Percentiles rank a stretch among this genome's conserved stretches.
These are phyloP conservation scores for Alternaria ethzedia DNA, from an alignment of 2,329 filamentous ascomycete genomes.

Conservation along the genomic window DNA sequence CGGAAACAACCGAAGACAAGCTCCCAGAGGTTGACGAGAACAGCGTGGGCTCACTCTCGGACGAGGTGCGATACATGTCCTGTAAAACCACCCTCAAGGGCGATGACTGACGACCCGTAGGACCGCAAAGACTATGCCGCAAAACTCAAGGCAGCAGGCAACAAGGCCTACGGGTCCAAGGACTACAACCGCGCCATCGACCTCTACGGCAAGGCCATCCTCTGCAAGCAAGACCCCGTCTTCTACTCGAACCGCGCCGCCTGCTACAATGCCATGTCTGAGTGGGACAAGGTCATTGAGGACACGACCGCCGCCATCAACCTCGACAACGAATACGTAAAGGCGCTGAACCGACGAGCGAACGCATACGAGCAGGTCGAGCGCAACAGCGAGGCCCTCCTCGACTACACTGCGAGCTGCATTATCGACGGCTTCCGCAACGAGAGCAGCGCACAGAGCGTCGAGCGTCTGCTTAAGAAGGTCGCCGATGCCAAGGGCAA, in stretches of 20 bases:
- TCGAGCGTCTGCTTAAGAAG: constrained; percentile 94
- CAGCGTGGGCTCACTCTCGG: constrained; percentile 52
- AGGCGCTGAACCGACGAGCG: constrained; percentile 94
- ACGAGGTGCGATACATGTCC: constrained; percentile 40
- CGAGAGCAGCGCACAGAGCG: constrained; percentile 83
- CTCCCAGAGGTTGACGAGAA: constrained; percentile 58
- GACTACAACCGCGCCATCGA: constrained; percentile 93
- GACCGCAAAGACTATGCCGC: constrained; percentile 85
- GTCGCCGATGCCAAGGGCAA: constrained; percentile 95
- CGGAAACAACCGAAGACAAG: constrained; percentile 52
- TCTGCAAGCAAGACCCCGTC: constrained; percentile 96
- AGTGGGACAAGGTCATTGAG: constrained; percentile 96
- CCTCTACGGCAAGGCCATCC: constrained; percentile 91
- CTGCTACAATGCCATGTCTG: constrained; percentile 89
- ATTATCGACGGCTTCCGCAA: constrained; percentile 99
- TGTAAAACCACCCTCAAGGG: not conserved
- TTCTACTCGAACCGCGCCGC: constrained; percentile 99
- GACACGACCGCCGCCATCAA: constrained; percentile 94
- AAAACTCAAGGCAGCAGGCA: constrained; percentile 93
- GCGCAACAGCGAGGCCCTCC: constrained; percentile 89
- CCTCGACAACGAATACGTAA: constrained; percentile 95
- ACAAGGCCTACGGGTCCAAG: constrained; percentile 94
- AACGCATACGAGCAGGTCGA: constrained; percentile 95
- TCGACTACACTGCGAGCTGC: constrained; percentile 98
- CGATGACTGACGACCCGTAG: constrained; percentile 56